Conservation (phyloP, 2,329 filamentous ascomycete species). For the Emmonsiellopsis sp. region DNA sequence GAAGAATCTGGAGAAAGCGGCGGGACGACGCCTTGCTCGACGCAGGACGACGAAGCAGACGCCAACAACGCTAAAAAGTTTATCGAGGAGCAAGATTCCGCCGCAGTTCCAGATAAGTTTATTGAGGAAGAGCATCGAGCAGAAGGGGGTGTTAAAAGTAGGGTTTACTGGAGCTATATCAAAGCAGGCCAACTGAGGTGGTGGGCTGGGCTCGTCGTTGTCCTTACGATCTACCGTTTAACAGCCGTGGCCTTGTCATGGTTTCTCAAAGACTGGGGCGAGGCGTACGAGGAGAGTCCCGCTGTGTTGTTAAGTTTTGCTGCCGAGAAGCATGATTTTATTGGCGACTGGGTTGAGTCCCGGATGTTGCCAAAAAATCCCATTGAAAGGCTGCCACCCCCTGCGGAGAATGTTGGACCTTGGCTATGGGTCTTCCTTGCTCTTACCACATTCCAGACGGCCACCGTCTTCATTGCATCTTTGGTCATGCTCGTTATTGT, state of each 20-base stretch:
- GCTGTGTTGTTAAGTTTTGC: constrained; percentile 4
- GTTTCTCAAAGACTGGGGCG: constrained; percentile 82
- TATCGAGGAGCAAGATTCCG: constrained; percentile 34
- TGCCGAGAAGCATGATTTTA: constrained; percentile 5
- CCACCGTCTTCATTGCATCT: constrained; percentile 53
- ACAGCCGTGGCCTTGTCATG: constrained; percentile 60
- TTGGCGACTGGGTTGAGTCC: constrained; percentile 9
- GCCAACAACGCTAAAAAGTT: too few relatives aligned
- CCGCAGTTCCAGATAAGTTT: constrained; percentile 61
- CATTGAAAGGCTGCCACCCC: constrained; percentile 50
- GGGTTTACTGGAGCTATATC: constrained; percentile 78
- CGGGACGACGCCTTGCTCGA: constrained; percentile 9
- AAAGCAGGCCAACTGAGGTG: constrained; percentile 65
- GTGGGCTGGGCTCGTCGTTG: constrained; percentile 58
- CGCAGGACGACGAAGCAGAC: constrained; percentile 15
- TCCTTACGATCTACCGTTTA: constrained; percentile 55
- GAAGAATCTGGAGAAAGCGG: constrained; percentile 24
- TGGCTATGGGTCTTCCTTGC: constrained; percentile 66
- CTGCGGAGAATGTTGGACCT: constrained; percentile 55
- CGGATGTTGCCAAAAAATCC: constrained; percentile 14
- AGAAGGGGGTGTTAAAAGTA: constrained; percentile 63
- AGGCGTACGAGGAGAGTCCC: constrained; percentile 48
- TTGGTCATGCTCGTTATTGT: constrained; percentile 65
- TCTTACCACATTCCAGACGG: constrained; percentile 52
- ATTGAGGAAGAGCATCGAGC: constrained; percentile 68